Evolutionary conservation across 352 stramenopile genomes (phyloP).

Genomic region (Saprolegnia parasitica): DNA sequence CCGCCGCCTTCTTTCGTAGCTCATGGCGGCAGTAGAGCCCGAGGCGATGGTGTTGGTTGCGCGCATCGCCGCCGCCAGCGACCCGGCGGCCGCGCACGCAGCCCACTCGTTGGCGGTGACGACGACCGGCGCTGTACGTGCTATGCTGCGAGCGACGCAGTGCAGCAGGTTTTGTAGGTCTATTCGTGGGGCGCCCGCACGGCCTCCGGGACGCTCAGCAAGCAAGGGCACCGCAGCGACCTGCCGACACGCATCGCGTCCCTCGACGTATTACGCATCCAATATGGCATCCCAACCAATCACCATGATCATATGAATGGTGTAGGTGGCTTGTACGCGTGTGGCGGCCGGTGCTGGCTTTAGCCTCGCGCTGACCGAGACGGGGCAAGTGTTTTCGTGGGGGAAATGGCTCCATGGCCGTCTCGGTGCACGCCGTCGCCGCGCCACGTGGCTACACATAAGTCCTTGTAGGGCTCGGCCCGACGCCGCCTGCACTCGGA

Average conservation of each 20-base stretch:
- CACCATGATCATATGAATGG: not conserved
- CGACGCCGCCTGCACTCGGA: slow-evolving; percentile 44
- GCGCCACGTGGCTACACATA: no score
- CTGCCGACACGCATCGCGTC: no score
- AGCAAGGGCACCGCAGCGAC: not conserved
- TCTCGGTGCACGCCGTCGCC: slow-evolving; percentile 31
- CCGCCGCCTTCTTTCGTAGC: not conserved
- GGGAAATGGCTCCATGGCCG: slow-evolving; percentile 68
- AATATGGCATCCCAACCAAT: no score
- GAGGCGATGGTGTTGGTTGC: not conserved
- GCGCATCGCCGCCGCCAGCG: slow-evolving; percentile 18
- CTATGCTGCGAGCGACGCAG: not conserved
- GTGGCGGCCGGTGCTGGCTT: slow-evolving; percentile 38
- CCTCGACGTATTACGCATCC: no score
- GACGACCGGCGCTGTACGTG: not conserved
- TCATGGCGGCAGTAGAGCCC: not conserved
- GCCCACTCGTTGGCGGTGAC: slow-evolving; percentile 22
- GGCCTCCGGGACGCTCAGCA: slow-evolving; percentile 1
- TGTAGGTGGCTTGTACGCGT: slow-evolving; percentile 5
- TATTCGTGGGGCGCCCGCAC: slow-evolving; percentile 12
- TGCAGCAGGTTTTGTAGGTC: slow-evolving; percentile 1
- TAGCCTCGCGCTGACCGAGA: slow-evolving; percentile 50
- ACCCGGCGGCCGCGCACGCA: not conserved
- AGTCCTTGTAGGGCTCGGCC: slow-evolving; percentile 41
- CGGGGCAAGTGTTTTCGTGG: slow-evolving; percentile 72